Percentiles rank a stretch among this genome's conserved stretches.
phyloP scores from a whole-genome alignment of 192 early-diverging fungal genomes.

The Entomortierella chlamydospora region DNA sequence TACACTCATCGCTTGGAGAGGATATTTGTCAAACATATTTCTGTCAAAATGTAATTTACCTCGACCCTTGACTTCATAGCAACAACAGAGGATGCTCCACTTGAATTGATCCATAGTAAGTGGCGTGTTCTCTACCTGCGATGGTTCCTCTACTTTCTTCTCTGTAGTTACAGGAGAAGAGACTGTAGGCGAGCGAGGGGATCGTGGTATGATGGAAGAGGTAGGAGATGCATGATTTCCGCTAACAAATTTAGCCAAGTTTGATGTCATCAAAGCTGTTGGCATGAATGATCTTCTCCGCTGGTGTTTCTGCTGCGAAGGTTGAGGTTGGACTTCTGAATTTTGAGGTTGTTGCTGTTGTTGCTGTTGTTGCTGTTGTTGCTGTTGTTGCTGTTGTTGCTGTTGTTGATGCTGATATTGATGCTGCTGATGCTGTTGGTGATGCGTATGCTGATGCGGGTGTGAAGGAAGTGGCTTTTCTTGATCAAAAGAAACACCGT shows the following conservation, averaged over 20 bases:
- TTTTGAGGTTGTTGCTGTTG: neutral
- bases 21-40: too few species aligned
- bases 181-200: neutral
- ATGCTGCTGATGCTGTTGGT: too few species aligned
- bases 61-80: constrained; percentile 40
- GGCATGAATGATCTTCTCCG: constrained; percentile 40
- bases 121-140: neutral
- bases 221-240: constrained; percentile 15
- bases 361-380: neutral
- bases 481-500: too few species aligned
- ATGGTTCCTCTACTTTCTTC: neutral
- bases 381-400: neutral
- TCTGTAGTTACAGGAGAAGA: neutral
- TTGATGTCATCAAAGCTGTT: constrained; percentile 34
- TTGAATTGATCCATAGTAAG: constrained; percentile 49
- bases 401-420: too few species aligned
- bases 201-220: neutral
- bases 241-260: constrained; percentile 39
- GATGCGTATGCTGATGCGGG: too few species aligned
- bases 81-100: constrained; percentile 32
- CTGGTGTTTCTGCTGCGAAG: constrained; percentile 9
- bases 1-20: too few species aligned
- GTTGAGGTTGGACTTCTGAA: constrained; percentile 4
- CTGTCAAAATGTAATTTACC: too few species aligned
- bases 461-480: too few species aligned